Evolutionary conservation across 129 eudicot genomes (phyloP).

Genomic region (Lactuca saligna): DNA sequence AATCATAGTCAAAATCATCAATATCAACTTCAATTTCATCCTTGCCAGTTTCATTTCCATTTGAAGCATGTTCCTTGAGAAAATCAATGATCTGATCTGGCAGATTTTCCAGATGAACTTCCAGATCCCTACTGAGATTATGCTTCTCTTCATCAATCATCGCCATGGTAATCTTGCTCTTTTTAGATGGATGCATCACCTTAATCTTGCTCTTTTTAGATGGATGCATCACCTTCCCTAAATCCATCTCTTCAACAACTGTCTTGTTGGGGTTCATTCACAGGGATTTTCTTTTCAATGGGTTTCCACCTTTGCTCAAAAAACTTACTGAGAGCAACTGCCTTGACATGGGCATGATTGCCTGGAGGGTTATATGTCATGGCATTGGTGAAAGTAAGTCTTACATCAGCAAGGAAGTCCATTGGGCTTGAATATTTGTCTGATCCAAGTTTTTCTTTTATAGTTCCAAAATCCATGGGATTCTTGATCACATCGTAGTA

Average conservation of each 20-base stretch:
- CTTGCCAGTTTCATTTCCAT: neutral
- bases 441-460: slow-evolving; percentile 51
- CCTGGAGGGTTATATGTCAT: slow-evolving; percentile 84
- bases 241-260: slow-evolving; percentile 40
- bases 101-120: slow-evolving; percentile 42
- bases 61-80: slow-evolving; percentile 28
- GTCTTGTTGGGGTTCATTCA: slow-evolving; percentile 21
- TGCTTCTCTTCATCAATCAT: slow-evolving; percentile 61
- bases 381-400: slow-evolving; percentile 81
- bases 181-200: slow-evolving; percentile 43
- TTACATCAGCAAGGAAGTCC: slow-evolving; percentile 70
- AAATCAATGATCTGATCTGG: slow-evolving; percentile 56
- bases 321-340: slow-evolving; percentile 47
- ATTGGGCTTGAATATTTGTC: slow-evolving; percentile 47
- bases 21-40: neutral
- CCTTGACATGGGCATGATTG: slow-evolving; percentile 60
- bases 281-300: slow-evolving; percentile 20
- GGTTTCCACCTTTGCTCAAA: neutral
- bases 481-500: slow-evolving; percentile 59
- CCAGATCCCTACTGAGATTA: slow-evolving; percentile 59
- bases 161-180: slow-evolving; percentile 44
- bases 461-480: slow-evolving; percentile 90
- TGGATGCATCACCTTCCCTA: slow-evolving; percentile 38
- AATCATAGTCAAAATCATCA: neutral
- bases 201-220: slow-evolving; percentile 55